Evolutionary conservation across 805 yeast genomes (phyloP), one percentile per base, ranked within the genome.

Genomic region (Yamadazyma paraphyllophila): DNA sequence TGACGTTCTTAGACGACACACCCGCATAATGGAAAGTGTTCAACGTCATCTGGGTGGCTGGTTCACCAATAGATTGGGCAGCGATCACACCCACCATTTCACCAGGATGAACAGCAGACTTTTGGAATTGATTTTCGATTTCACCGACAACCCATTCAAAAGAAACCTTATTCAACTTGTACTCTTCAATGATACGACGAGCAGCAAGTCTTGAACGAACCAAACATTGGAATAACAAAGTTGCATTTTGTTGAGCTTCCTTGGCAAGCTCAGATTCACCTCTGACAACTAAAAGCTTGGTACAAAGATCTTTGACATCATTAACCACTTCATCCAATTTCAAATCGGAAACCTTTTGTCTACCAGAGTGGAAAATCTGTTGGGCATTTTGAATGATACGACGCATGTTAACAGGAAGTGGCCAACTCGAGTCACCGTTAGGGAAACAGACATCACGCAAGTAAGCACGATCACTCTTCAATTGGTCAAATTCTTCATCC

Each of bases 31-130:
- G 97, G 91, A 90, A 91, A 57, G 97, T 91, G 62, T 91, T 91
- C 69, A 91, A 78, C 2, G 97, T 91, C 97, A 91, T 91, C 69
- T 91, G 97, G 27, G 97, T 91, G 34, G 97, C 97, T 42, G 97
- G 97, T 65, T 91, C 97, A 74, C 97, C 97, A 70, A 91, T 91
- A 31, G 96, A 89, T 73, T 91, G 97, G 2, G 97, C 97, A 43
- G 97, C 97, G 60, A 91, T 80, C 43, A 91, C 96, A 75, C 97
- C 97, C 47, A 91, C 97, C 97, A 91, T 91, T 65, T 91, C 97
- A 77, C 97, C 97, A 3, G 98, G 96, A 52, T 91, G 92, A 37
- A 90, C 97, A 63, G 88, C 75, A 7, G 97, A 82, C 66, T 85
- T 87, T 54, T 89, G 89, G 73, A 92, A 94, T 66, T 91, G 97